Evolutionary conservation across 345 rosid species (phyloP).

Genomic region (Populus euphratica): DNA sequence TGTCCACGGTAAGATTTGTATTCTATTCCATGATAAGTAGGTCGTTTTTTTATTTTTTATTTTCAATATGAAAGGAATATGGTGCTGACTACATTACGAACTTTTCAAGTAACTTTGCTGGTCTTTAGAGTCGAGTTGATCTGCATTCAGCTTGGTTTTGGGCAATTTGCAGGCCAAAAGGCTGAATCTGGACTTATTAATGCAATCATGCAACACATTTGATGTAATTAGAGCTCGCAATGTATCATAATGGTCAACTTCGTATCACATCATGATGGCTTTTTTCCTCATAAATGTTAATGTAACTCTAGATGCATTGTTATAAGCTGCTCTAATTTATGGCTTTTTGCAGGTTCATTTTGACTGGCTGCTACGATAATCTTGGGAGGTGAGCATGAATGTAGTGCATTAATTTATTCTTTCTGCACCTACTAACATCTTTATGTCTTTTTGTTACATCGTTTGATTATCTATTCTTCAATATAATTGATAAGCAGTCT

Average conservation of each 20-base stretch:
- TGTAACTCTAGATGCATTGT: neutral
- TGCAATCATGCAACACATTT: neutral
- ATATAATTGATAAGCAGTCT: neutral
- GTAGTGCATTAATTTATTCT: neutral
- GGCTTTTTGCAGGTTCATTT: constrained; percentile 64
- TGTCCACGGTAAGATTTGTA: constrained; percentile 46
- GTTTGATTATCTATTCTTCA: too few species aligned
- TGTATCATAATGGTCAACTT: neutral
- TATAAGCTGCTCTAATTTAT: constrained; percentile 15
- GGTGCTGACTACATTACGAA: too few species aligned
- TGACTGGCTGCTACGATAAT: constrained; percentile 85
- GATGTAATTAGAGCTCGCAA: neutral
- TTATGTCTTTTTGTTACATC: neutral
- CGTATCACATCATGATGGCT: neutral
- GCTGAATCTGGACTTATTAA: neutral
- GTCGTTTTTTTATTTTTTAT: neutral
- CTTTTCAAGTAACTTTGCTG: too few species aligned
- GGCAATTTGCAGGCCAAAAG: neutral
- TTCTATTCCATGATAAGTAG: neutral
- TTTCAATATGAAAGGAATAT: too few species aligned
- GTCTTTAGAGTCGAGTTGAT: too few species aligned
- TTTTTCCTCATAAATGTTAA: neutral
- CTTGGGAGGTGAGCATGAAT: constrained; percentile 55
- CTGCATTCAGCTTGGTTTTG: too few species aligned
- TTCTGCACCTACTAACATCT: neutral